A percentile compares a stretch with the other conserved stretches of the same genome.
These are phyloP conservation scores for Naematelia aurantialba DNA, from an alignment of 768 basidiomycete species.

Conservation along the genomic window DNA sequence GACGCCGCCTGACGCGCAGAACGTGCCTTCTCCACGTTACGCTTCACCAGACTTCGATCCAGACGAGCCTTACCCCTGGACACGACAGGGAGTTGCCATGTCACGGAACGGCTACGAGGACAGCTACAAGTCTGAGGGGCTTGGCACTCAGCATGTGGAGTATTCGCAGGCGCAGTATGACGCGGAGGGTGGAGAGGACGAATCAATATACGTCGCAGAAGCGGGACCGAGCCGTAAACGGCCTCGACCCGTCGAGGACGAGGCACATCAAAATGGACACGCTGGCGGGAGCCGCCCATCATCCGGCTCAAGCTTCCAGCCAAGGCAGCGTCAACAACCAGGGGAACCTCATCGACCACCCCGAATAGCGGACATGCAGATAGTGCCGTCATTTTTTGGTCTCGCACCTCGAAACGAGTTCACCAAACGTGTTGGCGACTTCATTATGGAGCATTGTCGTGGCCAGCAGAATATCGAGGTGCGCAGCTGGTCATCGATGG, in stretches of 20 bases:
- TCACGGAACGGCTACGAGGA: constrained; percentile 12
- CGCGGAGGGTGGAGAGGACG: constrained; percentile 14
- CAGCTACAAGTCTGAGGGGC: constrained; percentile 7
- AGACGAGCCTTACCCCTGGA: constrained; percentile 10
- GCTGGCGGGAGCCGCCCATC: not conserved
- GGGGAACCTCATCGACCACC: not conserved
- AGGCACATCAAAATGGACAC: constrained; percentile 10
- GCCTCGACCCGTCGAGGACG: constrained; percentile 11
- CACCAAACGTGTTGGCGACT: constrained; percentile 40
- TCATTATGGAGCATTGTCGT: constrained; percentile 34
- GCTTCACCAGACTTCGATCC: constrained; percentile 38
- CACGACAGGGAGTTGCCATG: constrained; percentile 11
- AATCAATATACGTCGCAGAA: not conserved
- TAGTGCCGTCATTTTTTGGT: constrained; percentile 43
- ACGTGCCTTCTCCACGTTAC: constrained; percentile 31
- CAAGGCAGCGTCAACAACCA: not conserved
- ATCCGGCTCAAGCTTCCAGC: not conserved
- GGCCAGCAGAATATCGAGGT: constrained; percentile 45
- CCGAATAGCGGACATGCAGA: constrained; percentile 5
- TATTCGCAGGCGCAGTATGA: not conserved
- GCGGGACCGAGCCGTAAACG: constrained; percentile 33
- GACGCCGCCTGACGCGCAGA: not conserved
- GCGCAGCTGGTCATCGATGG: not conserved
- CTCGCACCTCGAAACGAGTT: constrained; percentile 43
- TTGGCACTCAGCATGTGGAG: constrained; percentile 10